Evolutionary conservation across 345 rosid genomes (phyloP).

Genomic region (Euphorbia pulcherrima): DNA sequence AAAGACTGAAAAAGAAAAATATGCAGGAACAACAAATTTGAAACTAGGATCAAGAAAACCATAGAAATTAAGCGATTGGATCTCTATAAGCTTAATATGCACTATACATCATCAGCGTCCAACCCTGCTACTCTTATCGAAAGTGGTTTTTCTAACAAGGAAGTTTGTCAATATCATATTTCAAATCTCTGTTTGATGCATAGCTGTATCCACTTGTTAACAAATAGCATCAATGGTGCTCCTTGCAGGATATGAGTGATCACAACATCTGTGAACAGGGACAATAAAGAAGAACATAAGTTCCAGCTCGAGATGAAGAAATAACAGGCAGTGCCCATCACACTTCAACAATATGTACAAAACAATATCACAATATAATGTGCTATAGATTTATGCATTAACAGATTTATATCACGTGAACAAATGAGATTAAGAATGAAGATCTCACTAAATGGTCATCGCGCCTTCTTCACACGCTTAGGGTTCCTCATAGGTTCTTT

Average conservation of each 20-base stretch:
- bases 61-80: too few species aligned
- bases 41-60: too few species aligned
- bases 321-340: neutral
- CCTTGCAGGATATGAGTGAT: neutral
- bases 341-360: neutral
- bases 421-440: neutral
- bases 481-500: slow-evolving; percentile 56
- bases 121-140: neutral
- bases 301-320: neutral
- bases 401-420: neutral
- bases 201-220: neutral
- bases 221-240: neutral
- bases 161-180: neutral
- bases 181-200: neutral
- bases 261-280: neutral
- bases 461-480: slow-evolving; percentile 67
- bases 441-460: slow-evolving; percentile 31
- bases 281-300: neutral
- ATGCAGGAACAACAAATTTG: too few species aligned
- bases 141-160: neutral
- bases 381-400: neutral
- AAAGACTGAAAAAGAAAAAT: too few species aligned
- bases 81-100: neutral
- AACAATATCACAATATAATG: too few species aligned
- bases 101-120: neutral